These are phyloP conservation scores for Rutstroemia sp. DNA, from an alignment of 2,329 filamentous ascomycete genomes.

Conservation along the genomic window DNA sequence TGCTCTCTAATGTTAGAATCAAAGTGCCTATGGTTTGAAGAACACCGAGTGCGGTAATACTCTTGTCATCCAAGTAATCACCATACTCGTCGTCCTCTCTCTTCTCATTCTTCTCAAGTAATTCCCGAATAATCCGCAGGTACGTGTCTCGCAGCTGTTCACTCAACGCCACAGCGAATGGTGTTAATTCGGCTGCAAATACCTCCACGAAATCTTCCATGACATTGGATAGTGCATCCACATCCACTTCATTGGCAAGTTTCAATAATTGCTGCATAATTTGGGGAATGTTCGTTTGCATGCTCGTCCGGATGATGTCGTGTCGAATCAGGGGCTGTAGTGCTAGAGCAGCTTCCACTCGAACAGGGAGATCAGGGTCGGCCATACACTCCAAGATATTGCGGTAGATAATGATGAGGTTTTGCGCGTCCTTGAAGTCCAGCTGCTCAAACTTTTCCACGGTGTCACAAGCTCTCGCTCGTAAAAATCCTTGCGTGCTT, in stretches of 20 bases:
- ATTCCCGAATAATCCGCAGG: constrained; percentile 82
- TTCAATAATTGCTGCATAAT: constrained; percentile 99
- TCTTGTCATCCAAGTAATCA: constrained; percentile 96
- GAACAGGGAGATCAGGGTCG: constrained; percentile 84
- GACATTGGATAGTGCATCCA: constrained; percentile 93
- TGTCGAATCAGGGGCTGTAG: constrained; percentile 94
- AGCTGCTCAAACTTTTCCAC: constrained; percentile 97
- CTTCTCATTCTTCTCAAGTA: constrained; percentile 80
- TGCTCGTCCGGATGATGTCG: constrained; percentile 85
- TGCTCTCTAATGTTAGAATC: constrained; percentile 94
- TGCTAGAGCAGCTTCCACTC: constrained; percentile 88
- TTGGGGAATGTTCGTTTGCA: constrained; percentile 96
- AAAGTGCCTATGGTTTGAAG: constrained; percentile 96
- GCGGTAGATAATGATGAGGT: constrained; percentile 91
- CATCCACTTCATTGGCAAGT: constrained; percentile 94
- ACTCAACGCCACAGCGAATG: constrained; percentile 91
- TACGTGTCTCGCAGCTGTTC: constrained; percentile 96
- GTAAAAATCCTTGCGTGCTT: constrained; percentile 83
- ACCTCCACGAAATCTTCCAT: constrained; percentile 99
- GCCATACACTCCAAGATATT: constrained; percentile 97
- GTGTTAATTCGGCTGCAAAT: constrained; percentile 92
- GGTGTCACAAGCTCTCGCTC: constrained; percentile 91
- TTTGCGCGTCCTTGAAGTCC: constrained; percentile 93
- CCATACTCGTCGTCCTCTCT: constrained; percentile 71
- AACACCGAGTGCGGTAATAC: constrained; percentile 92